Percentiles rank a stretch among this genome's conserved stretches.
These are phyloP conservation scores for Colletotrichum sp. DNA, from an alignment of 2,329 filamentous ascomycete genomes.

Conservation along the genomic window DNA sequence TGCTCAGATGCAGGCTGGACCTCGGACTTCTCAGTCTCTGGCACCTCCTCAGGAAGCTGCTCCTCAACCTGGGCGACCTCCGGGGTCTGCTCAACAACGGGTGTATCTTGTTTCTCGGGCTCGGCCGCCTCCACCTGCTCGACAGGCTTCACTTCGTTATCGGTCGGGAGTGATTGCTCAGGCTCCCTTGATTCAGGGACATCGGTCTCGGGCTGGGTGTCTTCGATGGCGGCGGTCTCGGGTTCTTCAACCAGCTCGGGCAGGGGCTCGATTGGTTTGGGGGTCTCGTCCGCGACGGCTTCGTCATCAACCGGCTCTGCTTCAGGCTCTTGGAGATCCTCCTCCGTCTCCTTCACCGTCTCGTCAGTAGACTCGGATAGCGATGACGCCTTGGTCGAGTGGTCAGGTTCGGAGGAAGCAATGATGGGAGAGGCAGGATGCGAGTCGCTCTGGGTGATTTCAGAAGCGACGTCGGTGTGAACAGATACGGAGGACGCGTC, in stretches of 20 bases:
- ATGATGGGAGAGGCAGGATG: constrained; percentile 61
- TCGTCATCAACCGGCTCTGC: neutral
- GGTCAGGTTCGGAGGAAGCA: constrained; percentile 58
- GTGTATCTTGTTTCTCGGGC: constrained; percentile 10
- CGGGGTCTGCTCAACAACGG: constrained; percentile 11
- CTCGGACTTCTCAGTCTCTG: neutral
- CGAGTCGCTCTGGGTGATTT: constrained; percentile 58
- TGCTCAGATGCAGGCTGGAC: neutral
- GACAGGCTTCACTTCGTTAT: constrained; percentile 17
- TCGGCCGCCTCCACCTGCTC: constrained; percentile 28
- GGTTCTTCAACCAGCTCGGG: neutral
- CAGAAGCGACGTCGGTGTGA: constrained; percentile 50
- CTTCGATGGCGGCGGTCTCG: neutral
- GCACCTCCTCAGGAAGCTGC: neutral
- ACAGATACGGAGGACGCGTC: constrained; percentile 46
- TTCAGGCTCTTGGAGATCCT: constrained; percentile 24
- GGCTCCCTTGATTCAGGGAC: neutral
- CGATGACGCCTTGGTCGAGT: constrained; percentile 68
- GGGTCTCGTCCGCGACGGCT: constrained; percentile 10
- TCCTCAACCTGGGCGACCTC: neutral
- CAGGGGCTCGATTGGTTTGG: constrained; percentile 19
- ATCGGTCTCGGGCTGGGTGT: neutral
- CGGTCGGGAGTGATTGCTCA: constrained; percentile 11
- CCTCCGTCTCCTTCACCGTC: constrained; percentile 51
- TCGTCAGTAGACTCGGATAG: constrained; percentile 68